phyloP scores from a whole-genome alignment of 495 filamentous ascomycete species.

The Neurospora sp. region DNA sequence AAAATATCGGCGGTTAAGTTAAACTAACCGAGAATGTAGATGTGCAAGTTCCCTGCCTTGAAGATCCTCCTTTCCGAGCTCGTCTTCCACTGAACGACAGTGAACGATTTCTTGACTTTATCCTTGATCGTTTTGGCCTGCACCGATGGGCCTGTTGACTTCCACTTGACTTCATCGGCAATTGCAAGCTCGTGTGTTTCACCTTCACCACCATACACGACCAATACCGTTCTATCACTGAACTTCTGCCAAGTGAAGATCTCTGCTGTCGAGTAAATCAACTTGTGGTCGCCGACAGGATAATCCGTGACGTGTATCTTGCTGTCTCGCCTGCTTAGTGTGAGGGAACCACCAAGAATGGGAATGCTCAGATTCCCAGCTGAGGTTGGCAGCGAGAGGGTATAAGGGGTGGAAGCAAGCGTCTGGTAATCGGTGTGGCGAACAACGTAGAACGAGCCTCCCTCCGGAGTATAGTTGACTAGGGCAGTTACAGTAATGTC shows the following conservation, averaged over 20 bases:
- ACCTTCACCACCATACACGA: conserved; percentile 59
- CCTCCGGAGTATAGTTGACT: conserved; percentile 30
- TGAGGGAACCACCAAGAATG: conserved; percentile 49
- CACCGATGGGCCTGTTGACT: conserved; percentile 18
- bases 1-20: background rate
- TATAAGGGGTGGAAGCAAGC: conserved; percentile 32
- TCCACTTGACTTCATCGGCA: conserved; percentile 39
- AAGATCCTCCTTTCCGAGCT: conserved; percentile 24
- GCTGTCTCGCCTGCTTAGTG: conserved; percentile 61
- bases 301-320: conserved; percentile 69
- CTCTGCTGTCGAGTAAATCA: conserved; percentile 69
- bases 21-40: conserved; percentile 38
- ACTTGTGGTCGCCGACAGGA: conserved; percentile 46
- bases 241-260: conserved; percentile 52
- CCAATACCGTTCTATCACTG: conserved; percentile 39
- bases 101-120: background rate
- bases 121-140: background rate
- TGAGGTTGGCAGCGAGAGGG: conserved; percentile 50
- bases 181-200: conserved; percentile 63
- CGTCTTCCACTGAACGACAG: conserved; percentile 6
- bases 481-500: conserved; percentile 52
- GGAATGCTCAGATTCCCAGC: conserved; percentile 52
- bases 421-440: conserved; percentile 48
- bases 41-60: conserved; percentile 38
- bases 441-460: conserved; percentile 46